phyloP scores from a whole-genome alignment of 2,329 filamentous ascomycete species.

The Fusarium heterosporum region DNA sequence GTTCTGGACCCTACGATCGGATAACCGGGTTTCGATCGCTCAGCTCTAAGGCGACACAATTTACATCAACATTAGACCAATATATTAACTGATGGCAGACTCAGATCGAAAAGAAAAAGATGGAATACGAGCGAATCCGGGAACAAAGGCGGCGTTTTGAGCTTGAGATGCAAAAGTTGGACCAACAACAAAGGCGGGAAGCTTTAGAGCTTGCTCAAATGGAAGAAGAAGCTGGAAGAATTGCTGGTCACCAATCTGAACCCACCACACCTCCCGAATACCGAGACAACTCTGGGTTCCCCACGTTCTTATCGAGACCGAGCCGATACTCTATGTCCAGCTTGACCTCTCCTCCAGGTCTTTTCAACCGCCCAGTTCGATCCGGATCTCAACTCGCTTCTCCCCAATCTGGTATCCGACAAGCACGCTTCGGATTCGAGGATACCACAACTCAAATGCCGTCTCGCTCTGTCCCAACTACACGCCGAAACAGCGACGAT shows the following conservation, averaged over 20 bases:
- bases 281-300: conserved; percentile 80
- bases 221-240: conserved; percentile 77
- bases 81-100: conserved; percentile 52
- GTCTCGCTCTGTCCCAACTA: conserved; percentile 86
- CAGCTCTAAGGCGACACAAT: conserved; percentile 10
- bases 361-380: conserved; percentile 78
- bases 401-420: conserved; percentile 73
- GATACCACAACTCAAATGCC: conserved; percentile 73
- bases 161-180: conserved; percentile 89
- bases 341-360: conserved; percentile 82
- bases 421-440: conserved; percentile 66
- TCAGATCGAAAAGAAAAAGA: conserved; percentile 92
- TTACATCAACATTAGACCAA: not conserved
- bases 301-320: conserved; percentile 82
- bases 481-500: conserved; percentile 90
- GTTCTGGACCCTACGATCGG: conserved; percentile 2
- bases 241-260: conserved; percentile 85
- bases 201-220: conserved; percentile 88
- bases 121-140: conserved; percentile 90
- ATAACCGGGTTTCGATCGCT: not conserved
- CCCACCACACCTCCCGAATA: conserved; percentile 97
- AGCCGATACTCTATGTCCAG: conserved; percentile 92
- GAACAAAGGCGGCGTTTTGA: conserved; percentile 92
- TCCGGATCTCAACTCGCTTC: conserved; percentile 85
- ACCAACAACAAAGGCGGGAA: conserved; percentile 84